Conservation (phyloP, 2,329 filamentous ascomycete species). For the Onygenales sp. region DNA sequence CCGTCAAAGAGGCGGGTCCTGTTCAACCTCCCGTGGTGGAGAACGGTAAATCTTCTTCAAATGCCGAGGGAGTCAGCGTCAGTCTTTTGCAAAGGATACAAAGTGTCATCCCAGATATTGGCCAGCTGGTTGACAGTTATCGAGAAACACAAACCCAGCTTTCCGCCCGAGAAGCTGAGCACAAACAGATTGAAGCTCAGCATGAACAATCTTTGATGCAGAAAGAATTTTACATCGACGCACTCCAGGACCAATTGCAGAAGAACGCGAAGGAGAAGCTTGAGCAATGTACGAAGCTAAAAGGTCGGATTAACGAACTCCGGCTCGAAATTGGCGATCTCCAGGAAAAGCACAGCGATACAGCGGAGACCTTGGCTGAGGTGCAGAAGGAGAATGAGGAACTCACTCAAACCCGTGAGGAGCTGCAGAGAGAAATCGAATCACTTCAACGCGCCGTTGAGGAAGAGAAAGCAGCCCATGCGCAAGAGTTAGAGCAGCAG, state of each 20-base stretch:
- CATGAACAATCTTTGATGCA: conserved; percentile 43
- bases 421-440: conserved; percentile 33
- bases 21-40: conserved; percentile 14
- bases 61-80: conserved; percentile 20
- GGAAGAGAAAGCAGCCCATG: conserved; percentile 28
- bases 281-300: conserved; percentile 35
- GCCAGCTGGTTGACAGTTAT: conserved; percentile 36
- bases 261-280: conserved; percentile 41
- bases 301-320: conserved; percentile 38
- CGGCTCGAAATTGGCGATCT: conserved; percentile 42
- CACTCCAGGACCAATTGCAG: conserved; percentile 41
- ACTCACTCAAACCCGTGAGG: conserved; percentile 35
- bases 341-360: conserved; percentile 44
- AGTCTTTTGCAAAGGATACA: conserved; percentile 36
- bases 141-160: conserved; percentile 43
- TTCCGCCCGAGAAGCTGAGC: conserved; percentile 39
- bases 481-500: conserved; percentile 34
- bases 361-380: conserved; percentile 37
- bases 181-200: conserved; percentile 39
- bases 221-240: conserved; percentile 46
- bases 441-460: conserved; percentile 28
- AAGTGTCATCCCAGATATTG: conserved; percentile 38
- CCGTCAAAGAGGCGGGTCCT: conserved; percentile 20
- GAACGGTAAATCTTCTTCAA: conserved; percentile 23
- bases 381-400: conserved; percentile 36